These are phyloP conservation scores for Xylogone sp. DNA, from an alignment of 2,329 filamentous ascomycete genomes.

Conservation along the genomic window DNA sequence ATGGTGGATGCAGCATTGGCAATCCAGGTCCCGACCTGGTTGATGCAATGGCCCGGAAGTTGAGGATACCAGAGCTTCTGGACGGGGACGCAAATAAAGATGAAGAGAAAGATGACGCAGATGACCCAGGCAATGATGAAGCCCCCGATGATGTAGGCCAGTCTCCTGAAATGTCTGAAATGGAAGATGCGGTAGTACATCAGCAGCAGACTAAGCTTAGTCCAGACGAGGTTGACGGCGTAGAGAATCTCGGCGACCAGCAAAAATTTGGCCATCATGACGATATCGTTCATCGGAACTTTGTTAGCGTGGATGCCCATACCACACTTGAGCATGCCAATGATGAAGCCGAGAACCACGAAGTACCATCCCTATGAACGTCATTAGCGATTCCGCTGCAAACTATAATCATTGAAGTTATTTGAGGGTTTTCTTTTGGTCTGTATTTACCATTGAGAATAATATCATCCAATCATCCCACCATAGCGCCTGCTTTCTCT, in stretches of 20 bases:
- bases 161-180: slow-evolving; percentile 37
- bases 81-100: slow-evolving; percentile 50
- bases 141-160: slow-evolving; percentile 35
- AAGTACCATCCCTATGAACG: slow-evolving; percentile 35
- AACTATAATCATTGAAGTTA: too few species aligned
- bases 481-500: slow-evolving; percentile 41
- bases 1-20: slow-evolving; percentile 46
- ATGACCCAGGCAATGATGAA: slow-evolving; percentile 45
- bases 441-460: slow-evolving; percentile 40
- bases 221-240: slow-evolving; percentile 43
- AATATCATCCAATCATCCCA: slow-evolving; percentile 49
- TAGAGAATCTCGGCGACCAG: slow-evolving; percentile 45
- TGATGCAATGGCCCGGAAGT: slow-evolving; percentile 43
- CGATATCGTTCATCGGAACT: slow-evolving; percentile 32
- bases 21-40: slow-evolving; percentile 47
- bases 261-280: slow-evolving; percentile 43
- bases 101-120: slow-evolving; percentile 43
- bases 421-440: slow-evolving; percentile 1
- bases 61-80: slow-evolving; percentile 44
- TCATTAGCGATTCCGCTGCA: background rate
- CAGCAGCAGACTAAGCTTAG: slow-evolving; percentile 46
- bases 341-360: slow-evolving; percentile 42
- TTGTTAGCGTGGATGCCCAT: slow-evolving; percentile 44
- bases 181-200: slow-evolving; percentile 53
- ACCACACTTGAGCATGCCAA: slow-evolving; percentile 41